These are phyloP conservation scores for Flammula alnicola DNA, from an alignment of 1,284 basidiomycete genomes.

Conservation along the genomic window DNA sequence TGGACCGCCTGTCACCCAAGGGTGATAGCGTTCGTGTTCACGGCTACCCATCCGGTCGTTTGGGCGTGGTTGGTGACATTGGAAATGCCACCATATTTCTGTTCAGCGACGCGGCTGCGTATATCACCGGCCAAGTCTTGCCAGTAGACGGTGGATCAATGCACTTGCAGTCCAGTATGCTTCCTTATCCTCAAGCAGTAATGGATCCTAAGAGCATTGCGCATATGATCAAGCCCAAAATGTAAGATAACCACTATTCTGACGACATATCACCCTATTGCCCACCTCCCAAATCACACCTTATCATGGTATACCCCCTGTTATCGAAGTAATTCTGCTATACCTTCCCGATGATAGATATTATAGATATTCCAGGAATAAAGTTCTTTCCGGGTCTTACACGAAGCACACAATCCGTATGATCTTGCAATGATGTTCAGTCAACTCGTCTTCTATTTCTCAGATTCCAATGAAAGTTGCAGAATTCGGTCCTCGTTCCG, in stretches of 20 bases:
- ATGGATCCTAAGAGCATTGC: slow-evolving; percentile 59
- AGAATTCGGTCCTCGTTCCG: too few relatives aligned
- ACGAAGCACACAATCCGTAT: too few relatives aligned
- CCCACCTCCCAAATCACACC: neutral
- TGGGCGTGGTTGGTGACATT: slow-evolving; percentile 75
- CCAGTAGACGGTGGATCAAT: slow-evolving; percentile 71
- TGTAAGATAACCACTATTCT: slow-evolving; percentile 29
- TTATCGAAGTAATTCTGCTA: too few relatives aligned
- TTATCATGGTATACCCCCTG: too few relatives aligned
- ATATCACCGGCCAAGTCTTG: slow-evolving; percentile 77
- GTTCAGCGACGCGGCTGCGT: slow-evolving; percentile 87
- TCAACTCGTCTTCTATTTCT: too few relatives aligned
- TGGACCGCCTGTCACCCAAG: slow-evolving; percentile 64
- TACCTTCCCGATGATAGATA: too few relatives aligned
- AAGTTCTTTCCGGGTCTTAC: too few relatives aligned
- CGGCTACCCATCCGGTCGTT: slow-evolving; percentile 53
- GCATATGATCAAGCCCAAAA: slow-evolving; percentile 43
- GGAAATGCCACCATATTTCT: slow-evolving; percentile 85
- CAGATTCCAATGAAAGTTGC: too few relatives aligned
- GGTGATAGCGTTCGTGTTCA: slow-evolving; percentile 38
- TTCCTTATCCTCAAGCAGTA: slow-evolving; percentile 72
- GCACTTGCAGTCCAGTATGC: slow-evolving; percentile 50
- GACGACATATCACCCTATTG: neutral
- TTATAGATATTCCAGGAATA: too few relatives aligned
- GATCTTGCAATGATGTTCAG: too few relatives aligned